Evolutionary conservation across 208 protist genomes (phyloP).

Genomic region (Porcisia hertigi): DNA sequence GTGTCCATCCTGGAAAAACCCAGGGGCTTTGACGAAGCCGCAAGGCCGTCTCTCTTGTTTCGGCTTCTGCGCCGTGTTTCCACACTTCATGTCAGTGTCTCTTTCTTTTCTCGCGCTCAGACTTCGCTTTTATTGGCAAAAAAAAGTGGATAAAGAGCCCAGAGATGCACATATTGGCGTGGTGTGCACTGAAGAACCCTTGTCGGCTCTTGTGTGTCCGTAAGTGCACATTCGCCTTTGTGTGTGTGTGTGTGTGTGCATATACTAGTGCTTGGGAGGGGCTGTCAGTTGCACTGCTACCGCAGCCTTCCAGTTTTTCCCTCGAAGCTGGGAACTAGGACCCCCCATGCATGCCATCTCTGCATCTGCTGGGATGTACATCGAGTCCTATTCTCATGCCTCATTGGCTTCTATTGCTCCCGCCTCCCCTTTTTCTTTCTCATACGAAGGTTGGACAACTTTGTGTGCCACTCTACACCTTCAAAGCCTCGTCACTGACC

Average conservation of each 20-base stretch:
- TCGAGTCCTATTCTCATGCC: not conserved
- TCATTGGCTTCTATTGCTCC: not conserved
- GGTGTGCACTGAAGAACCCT: not conserved
- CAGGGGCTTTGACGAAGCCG: too few relatives aligned
- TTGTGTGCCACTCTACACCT: not conserved
- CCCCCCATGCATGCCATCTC: not conserved
- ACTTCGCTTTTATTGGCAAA: not conserved
- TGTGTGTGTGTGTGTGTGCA: not conserved
- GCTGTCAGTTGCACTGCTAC: too few relatives aligned
- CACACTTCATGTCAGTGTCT: too few relatives aligned
- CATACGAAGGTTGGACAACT: not conserved
- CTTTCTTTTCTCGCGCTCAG: not conserved
- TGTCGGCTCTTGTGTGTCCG: not conserved
- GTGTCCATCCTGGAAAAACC: too few relatives aligned
- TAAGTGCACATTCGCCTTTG: not conserved
- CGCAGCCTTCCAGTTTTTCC: not conserved
- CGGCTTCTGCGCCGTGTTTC: too few relatives aligned
- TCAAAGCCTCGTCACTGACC: not conserved
- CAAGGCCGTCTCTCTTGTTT: too few relatives aligned
- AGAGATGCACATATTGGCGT: not conserved
- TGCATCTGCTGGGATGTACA: not conserved
- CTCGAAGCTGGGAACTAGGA: not conserved
- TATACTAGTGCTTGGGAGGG: not conserved
- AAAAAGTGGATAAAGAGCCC: not conserved
- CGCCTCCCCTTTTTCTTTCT: not conserved